phyloP scores from a whole-genome alignment of 2,329 filamentous ascomycete genomes.

The Fusarium agapanthi region DNA sequence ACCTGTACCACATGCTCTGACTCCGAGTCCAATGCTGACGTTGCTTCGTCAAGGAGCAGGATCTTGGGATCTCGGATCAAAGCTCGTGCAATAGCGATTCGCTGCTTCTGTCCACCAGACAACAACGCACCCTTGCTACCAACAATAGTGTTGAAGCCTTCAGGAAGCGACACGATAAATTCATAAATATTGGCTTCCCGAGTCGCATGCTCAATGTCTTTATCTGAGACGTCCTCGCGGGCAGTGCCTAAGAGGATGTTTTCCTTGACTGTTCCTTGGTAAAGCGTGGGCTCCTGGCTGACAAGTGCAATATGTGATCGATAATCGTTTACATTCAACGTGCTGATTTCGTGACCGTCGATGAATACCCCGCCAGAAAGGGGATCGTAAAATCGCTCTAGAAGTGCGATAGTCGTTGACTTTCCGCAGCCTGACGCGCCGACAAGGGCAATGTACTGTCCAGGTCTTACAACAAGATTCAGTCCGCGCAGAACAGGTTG shows the following conservation, averaged over 20 bases:
- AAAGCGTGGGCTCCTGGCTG: constrained; percentile 92
- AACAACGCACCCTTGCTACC: constrained; percentile 87
- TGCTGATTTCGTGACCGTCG: constrained; percentile 83
- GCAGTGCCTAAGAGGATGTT: constrained; percentile 86
- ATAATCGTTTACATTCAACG: constrained; percentile 86
- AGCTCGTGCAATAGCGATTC: constrained; percentile 91
- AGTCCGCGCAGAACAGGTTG: constrained; percentile 91
- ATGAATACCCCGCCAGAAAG: constrained; percentile 81
- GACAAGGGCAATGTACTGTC: constrained; percentile 88
- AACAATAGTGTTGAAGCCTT: constrained; percentile 86
- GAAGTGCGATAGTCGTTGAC: constrained; percentile 87
- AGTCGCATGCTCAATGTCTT: constrained; percentile 79
- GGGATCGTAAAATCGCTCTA: constrained; percentile 96
- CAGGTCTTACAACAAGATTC: constrained; percentile 76
- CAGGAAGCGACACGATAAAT: constrained; percentile 85
- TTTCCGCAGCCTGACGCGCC: constrained; percentile 96
- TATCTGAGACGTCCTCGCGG: constrained; percentile 73
- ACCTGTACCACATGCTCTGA: constrained; percentile 83
- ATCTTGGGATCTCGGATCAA: constrained; percentile 91
- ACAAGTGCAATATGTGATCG: constrained; percentile 86
- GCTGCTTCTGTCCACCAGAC: constrained; percentile 93
- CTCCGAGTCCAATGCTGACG: constrained; percentile 78
- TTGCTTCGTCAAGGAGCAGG: constrained; percentile 83
- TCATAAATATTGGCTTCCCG: constrained; percentile 93
- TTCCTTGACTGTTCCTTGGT: constrained; percentile 89